These are phyloP conservation scores for Trypanosoma congolense DNA, from an alignment of 208 protist genomes.

Conservation along the genomic window DNA sequence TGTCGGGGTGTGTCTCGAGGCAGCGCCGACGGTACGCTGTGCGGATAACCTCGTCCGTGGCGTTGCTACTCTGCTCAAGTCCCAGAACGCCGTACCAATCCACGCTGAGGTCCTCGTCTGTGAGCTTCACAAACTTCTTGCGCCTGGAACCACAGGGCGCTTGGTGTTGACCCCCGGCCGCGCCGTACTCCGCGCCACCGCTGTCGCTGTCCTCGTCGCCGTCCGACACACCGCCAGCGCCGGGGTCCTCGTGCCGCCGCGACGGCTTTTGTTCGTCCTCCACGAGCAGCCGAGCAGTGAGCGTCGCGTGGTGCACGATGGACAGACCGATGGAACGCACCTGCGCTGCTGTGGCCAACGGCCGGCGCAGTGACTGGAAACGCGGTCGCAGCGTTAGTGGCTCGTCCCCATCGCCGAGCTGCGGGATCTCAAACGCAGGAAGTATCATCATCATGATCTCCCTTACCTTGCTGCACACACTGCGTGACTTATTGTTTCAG, in stretches of 20 bases:
- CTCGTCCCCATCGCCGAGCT: constrained; percentile 20
- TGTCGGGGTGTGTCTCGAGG: constrained; percentile 95
- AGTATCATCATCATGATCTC: constrained; percentile 19
- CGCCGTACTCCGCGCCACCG: constrained; percentile 25
- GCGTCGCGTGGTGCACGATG: constrained; percentile 35
- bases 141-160: constrained; percentile 43
- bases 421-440: constrained; percentile 27
- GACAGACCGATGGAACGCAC: constrained; percentile 15
- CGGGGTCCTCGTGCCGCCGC: constrained; percentile 45
- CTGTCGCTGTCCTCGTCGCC: constrained; percentile 18
- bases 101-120: constrained; percentile 65
- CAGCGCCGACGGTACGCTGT: constrained; percentile 89
- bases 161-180: constrained; percentile 13
- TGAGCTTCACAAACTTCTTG: constrained; percentile 74
- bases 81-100: constrained; percentile 88
- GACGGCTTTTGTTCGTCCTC: constrained; percentile 32
- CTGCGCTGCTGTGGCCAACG: constrained; percentile 1
- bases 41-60: constrained; percentile 70
- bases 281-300: constrained; percentile 32
- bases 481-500: too few relatives aligned
- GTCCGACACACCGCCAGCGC: constrained; percentile 17
- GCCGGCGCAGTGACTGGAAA: not conserved
- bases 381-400: constrained; percentile 20
- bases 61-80: constrained; percentile 47
- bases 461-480: constrained; percentile 5